Evolutionary conservation across 169 alveolate species (phyloP).

Genomic region (Prorocentrum cordatum): DNA sequence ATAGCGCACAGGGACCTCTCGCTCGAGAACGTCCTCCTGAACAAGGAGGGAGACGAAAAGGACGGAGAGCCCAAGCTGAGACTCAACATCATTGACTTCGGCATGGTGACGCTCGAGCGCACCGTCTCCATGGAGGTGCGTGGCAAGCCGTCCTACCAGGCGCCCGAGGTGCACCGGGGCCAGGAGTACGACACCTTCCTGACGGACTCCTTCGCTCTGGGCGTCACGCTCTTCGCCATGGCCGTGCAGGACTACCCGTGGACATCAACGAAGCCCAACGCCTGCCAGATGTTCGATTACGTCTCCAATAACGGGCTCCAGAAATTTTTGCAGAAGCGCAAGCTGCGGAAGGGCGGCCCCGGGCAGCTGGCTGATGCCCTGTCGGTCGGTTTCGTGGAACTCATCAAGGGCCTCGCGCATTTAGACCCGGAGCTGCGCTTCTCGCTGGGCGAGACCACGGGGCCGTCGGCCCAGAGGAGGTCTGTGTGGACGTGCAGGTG

Average conservation of each 20-base stretch:
- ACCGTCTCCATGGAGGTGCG: background rate
- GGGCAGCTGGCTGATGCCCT: too few species aligned
- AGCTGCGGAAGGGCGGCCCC: conserved; percentile 51
- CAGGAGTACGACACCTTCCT: background rate
- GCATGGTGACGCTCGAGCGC: conserved; percentile 1
- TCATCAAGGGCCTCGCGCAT: too few species aligned
- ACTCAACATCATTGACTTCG: conserved; percentile 59
- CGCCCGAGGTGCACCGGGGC: conserved; percentile 39
- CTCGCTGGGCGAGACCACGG: too few species aligned
- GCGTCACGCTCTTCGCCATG: conserved; percentile 58
- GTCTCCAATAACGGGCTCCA: conserved; percentile 15
- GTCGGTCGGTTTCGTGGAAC: too few species aligned
- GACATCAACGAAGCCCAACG: conserved; percentile 25
- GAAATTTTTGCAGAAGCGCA: conserved; percentile 52
- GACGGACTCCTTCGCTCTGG: conserved; percentile 34
- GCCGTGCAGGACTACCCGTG: conserved; percentile 65
- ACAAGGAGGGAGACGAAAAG: background rate
- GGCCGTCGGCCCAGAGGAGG: too few species aligned
- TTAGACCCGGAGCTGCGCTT: too few species aligned
- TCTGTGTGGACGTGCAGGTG: too few species aligned
- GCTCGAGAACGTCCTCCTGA: conserved; percentile 59
- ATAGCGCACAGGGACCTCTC: conserved; percentile 46
- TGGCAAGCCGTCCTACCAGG: conserved; percentile 39
- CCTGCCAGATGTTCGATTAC: conserved; percentile 25
- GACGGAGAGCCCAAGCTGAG: background rate